phyloP scores from a whole-genome alignment of 441 rosid genomes.

The Erodium texanum region DNA sequence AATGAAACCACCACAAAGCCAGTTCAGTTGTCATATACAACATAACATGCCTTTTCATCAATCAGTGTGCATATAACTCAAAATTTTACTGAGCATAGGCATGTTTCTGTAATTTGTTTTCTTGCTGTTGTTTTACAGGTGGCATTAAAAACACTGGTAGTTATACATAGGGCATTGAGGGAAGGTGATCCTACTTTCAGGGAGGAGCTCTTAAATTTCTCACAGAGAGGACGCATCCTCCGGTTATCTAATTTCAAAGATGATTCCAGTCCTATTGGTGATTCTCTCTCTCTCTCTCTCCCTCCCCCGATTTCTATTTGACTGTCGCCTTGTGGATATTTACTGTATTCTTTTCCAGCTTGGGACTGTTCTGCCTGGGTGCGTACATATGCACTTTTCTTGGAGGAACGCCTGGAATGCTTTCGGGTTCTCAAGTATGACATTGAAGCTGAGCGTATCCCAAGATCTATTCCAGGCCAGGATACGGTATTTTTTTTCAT shows the following conservation, averaged over 20 bases:
- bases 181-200: slow-evolving; percentile 92
- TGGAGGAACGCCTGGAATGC: slow-evolving; percentile 96
- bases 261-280: slow-evolving; percentile 94
- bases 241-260: slow-evolving; percentile 94
- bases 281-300: slow-evolving; percentile 1
- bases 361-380: slow-evolving; percentile 99
- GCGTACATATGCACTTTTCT: slow-evolving; percentile 85
- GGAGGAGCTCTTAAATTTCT: slow-evolving; percentile 69
- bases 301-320: neutral
- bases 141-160: slow-evolving; percentile 84
- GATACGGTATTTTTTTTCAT: slow-evolving; percentile 49
- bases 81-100: neutral
- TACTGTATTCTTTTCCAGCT: slow-evolving; percentile 31
- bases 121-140: slow-evolving; percentile 42
- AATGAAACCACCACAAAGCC: too few relatives aligned
- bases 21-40: too few relatives aligned
- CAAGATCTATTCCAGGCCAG: slow-evolving; percentile 64
- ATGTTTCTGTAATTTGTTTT: neutral
- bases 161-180: slow-evolving; percentile 74
- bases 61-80: neutral
- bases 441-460: slow-evolving; percentile 81
- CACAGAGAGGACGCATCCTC: slow-evolving; percentile 76
- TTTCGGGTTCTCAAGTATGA: slow-evolving; percentile 82
- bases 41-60: too few relatives aligned
- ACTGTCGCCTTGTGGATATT: slow-evolving; percentile 6